A percentile compares a stretch with the other conserved stretches of the same genome.
Evolutionary conservation across 768 basidiomycete species (phyloP).

Genomic region (Russula sp.): DNA sequence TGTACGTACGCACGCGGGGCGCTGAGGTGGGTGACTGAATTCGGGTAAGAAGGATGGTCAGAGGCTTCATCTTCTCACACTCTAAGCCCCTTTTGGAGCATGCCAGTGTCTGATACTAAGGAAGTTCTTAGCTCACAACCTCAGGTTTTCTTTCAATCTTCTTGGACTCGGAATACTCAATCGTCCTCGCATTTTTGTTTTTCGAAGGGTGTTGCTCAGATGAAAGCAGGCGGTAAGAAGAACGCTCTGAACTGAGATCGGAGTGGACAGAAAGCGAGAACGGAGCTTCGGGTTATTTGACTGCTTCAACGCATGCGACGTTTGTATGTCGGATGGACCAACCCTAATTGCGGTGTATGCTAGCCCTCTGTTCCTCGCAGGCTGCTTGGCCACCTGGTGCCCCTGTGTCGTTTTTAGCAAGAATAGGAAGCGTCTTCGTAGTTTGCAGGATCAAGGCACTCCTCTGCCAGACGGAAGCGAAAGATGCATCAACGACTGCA

Average conservation of each 20-base stretch:
- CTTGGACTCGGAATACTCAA: too few species aligned
- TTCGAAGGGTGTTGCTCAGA: background rate
- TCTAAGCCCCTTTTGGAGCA: background rate
- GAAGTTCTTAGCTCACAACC: background rate
- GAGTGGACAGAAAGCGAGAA: slow-evolving; percentile 31
- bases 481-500: too few species aligned
- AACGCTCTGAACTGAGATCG: slow-evolving; percentile 28
- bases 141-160: background rate
- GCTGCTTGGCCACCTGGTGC: slow-evolving; percentile 34
- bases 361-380: slow-evolving; percentile 25
- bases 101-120: background rate
- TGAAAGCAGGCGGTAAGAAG: slow-evolving; percentile 12
- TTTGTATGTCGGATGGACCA: slow-evolving; percentile 22
- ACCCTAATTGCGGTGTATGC: background rate
- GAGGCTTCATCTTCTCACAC: background rate
- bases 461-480: slow-evolving; percentile 37
- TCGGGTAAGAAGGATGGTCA: background rate
- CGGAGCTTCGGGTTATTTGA: slow-evolving; percentile 29
- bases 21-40: background rate
- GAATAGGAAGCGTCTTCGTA: slow-evolving; percentile 37
- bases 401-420: slow-evolving; percentile 39
- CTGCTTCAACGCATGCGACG: slow-evolving; percentile 25
- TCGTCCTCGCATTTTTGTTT: too few species aligned
- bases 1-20: too few species aligned
- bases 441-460: slow-evolving; percentile 33